phyloP scores from a whole-genome alignment of 306 rosid genomes.

The Quercus aquifolioides region DNA sequence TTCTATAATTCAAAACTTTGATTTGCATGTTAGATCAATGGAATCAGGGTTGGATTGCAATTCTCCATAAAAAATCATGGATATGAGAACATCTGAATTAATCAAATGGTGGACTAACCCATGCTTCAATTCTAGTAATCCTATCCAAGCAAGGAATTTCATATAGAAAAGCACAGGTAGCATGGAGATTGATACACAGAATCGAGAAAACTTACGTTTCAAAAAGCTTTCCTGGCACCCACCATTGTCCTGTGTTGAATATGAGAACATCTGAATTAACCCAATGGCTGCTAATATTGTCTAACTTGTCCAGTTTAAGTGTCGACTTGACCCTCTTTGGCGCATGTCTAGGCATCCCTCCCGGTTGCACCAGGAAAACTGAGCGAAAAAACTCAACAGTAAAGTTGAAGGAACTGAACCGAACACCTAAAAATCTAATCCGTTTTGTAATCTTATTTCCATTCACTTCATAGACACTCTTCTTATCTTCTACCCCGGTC shows the following conservation, averaged over 20 bases:
- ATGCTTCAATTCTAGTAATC: not conserved
- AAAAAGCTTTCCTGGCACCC: slow-evolving; percentile 87
- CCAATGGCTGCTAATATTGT: slow-evolving; percentile 68
- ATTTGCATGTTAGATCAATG: not conserved
- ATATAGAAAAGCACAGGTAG: not conserved
- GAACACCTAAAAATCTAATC: slow-evolving; percentile 67
- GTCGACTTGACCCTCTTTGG: slow-evolving; percentile 81
- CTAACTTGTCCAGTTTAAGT: slow-evolving; percentile 64
- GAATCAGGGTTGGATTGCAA: not conserved
- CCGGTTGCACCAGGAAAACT: slow-evolving; percentile 73
- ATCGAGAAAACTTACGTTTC: slow-evolving; percentile 53
- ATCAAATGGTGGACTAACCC: not conserved
- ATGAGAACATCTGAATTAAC: slow-evolving; percentile 74
- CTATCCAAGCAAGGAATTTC: slow-evolving; percentile 3
- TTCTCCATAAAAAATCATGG: not conserved
- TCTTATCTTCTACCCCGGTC: slow-evolving; percentile 79
- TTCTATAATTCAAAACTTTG: not conserved
- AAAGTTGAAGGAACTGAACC: slow-evolving; percentile 69
- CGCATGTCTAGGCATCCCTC: slow-evolving; percentile 51
- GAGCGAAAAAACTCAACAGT: slow-evolving; percentile 80
- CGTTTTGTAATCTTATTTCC: slow-evolving; percentile 60
- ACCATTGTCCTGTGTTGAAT: slow-evolving; percentile 96
- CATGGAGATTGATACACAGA: not conserved
- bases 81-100: not conserved
- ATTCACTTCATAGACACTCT: slow-evolving; percentile 70